Percentiles rank a stretch among this genome's conserved stretches.
Conservation (phyloP, 225 moss, liverwort and hornwort genomes). For the Polytrichum commune region DNA sequence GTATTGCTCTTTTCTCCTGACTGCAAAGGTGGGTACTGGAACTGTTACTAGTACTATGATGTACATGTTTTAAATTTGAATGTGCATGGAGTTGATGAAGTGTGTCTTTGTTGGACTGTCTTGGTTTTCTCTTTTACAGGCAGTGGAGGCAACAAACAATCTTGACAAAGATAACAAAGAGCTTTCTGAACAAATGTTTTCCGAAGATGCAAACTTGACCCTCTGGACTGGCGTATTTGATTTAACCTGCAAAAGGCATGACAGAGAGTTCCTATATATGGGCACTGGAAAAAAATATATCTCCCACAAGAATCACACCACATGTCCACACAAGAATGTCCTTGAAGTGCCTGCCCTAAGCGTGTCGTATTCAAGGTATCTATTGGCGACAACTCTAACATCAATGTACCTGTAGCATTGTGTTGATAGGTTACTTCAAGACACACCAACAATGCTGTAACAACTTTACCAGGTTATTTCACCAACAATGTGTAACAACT, state of each 20-base stretch:
- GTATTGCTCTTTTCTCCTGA: slow-evolving; percentile 23
- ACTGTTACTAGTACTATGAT: too few species aligned
- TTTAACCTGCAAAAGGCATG: slow-evolving; percentile 27
- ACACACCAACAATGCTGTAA: too few species aligned
- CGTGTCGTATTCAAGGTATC: too few species aligned
- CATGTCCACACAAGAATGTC: not conserved
- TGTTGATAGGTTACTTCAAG: not conserved
- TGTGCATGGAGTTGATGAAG: too few species aligned
- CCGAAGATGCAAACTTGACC: slow-evolving; percentile 15
- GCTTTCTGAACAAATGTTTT: slow-evolving; percentile 18
- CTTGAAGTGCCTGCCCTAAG: too few species aligned
- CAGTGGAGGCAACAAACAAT: slow-evolving; percentile 80
- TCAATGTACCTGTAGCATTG: not conserved
- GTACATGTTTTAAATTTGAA: too few species aligned
- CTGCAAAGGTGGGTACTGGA: too few species aligned
- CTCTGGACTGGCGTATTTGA: slow-evolving; percentile 23
- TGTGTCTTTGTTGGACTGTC: too few species aligned
- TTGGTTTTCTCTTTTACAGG: slow-evolving; percentile 30
- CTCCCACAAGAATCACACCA: not conserved
- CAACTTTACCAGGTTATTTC: too few species aligned
- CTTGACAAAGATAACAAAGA: slow-evolving; percentile 89
- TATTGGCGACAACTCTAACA: too few species aligned
- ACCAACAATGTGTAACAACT: too few species aligned
- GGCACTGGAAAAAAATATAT: not conserved
- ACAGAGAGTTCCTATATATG: not conserved